Evolutionary conservation across 805 yeast genomes (phyloP), one percentile per base, ranked within the genome.

Genomic region (Schwanniomyces occidentalis): DNA sequence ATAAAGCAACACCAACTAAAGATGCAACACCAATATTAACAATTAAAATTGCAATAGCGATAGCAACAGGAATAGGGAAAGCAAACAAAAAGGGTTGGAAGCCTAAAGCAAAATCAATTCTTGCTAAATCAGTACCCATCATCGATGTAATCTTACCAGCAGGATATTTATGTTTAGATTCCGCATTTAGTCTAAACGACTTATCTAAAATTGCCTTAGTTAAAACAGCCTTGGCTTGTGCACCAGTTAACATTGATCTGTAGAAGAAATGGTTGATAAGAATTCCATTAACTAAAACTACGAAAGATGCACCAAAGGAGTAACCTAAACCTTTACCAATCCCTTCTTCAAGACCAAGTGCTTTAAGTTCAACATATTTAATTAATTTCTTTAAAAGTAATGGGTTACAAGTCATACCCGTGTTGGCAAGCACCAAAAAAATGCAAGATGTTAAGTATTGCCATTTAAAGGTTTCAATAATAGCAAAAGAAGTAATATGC

Each of bases 101-200:
- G 4, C 76, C 78, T n/a, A 80, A 57, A 6, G 89, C 88, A 45
- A 85, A 71, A 57, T 87, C 95, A 21, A 89, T 71, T 51, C 95
- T 77, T 10, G 90, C 75, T 24, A 88, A 65, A 54, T 89, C 96
- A 2, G 95, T 80, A 42, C 93, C 85, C 55, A 88, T 75, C 55
- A 87, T 61, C 7, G 89, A 79, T 19, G 95, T 85, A 37, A 89
- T 73, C 40, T 75, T 78, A 27, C 91, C 82, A 16, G 78, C 71
- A 1, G 95, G 80, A 50, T 63, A 85, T 40, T 73, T 65, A 43
- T 74, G 73, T 34, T 73, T 73, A 2, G 90, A 75, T 31, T 65
- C 67, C 8, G 78, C 71, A 39, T 80, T 75, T 10, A 88, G 63
- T 35, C 54, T 65, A 45, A 86, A 76, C 8, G 90, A 73, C 56